These are phyloP conservation scores for Tylopilus rubrobrunneus DNA, from an alignment of 768 basidiomycete species.

Conservation along the genomic window DNA sequence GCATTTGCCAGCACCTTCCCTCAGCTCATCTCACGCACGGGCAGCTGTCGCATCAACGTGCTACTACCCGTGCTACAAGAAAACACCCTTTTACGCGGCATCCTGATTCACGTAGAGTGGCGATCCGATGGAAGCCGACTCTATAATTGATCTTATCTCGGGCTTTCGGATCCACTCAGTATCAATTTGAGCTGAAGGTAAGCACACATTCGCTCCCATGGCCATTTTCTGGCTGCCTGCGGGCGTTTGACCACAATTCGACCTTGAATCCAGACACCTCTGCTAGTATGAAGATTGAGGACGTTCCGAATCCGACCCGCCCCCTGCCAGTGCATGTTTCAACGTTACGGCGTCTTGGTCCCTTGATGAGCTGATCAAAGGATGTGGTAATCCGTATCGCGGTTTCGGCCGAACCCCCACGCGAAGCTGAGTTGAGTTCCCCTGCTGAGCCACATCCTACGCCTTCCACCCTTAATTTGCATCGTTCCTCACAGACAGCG, in stretches of 20 bases:
- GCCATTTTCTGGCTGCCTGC: background rate
- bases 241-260: background rate
- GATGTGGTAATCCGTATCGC: background rate
- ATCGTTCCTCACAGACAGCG: no score
- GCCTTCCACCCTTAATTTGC: background rate
- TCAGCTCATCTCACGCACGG: background rate
- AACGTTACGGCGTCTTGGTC: constrained; percentile 7
- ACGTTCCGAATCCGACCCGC: background rate
- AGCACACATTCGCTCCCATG: background rate
- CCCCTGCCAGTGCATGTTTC: background rate
- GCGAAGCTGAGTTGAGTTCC: background rate
- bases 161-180: background rate
- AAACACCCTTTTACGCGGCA: background rate
- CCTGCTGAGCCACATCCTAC: background rate
- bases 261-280: background rate
- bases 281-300: background rate
- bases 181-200: background rate
- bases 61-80: background rate
- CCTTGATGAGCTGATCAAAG: background rate
- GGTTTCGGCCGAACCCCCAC: constrained; percentile 2
- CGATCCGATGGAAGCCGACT: background rate
- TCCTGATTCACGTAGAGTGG: background rate
- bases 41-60: background rate
- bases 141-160: constrained; percentile 2
- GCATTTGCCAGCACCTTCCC: background rate